A percentile compares a stretch with the other conserved stretches of the same genome.
These are phyloP conservation scores for Polygonum aviculare DNA, from an alignment of 148 eudicot species.

Conservation along the genomic window DNA sequence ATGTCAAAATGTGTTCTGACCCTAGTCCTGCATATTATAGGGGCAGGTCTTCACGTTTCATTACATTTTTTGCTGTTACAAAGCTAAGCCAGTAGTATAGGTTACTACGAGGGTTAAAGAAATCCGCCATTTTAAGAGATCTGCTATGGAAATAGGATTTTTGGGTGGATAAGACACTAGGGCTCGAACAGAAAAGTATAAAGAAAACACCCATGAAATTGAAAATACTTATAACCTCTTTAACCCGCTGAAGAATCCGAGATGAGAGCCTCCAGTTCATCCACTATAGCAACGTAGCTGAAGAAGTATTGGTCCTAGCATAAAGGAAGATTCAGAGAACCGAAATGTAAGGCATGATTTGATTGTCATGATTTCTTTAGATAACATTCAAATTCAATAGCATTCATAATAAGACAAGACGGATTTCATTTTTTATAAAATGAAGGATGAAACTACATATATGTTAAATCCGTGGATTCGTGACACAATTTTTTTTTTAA, in stretches of 20 bases:
- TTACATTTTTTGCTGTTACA: neutral
- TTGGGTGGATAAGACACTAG: neutral
- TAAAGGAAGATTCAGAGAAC: neutral
- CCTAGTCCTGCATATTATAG: neutral
- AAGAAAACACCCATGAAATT: neutral
- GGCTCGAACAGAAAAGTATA: neutral
- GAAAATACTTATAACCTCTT: slow-evolving; percentile 18
- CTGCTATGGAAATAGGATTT: neutral
- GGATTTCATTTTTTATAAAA: too few species aligned
- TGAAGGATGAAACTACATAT: too few species aligned
- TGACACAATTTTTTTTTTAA: neutral
- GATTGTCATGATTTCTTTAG: neutral
- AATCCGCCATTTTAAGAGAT: neutral
- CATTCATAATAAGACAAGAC: neutral
- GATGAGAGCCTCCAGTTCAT: slow-evolving; percentile 69
- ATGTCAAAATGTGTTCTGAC: neutral
- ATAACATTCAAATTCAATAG: neutral
- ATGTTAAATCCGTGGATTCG: neutral
- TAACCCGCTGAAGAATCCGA: slow-evolving; percentile 24
- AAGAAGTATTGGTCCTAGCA: slow-evolving; percentile 68
- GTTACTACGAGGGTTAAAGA: neutral
- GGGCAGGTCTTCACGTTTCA: neutral
- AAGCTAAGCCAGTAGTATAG: neutral
- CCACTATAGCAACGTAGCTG: slow-evolving; percentile 63
- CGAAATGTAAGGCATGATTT: neutral